These are phyloP conservation scores for Tolypocladium pustulatum DNA, from an alignment of 2,329 filamentous ascomycete species.

Conservation along the genomic window DNA sequence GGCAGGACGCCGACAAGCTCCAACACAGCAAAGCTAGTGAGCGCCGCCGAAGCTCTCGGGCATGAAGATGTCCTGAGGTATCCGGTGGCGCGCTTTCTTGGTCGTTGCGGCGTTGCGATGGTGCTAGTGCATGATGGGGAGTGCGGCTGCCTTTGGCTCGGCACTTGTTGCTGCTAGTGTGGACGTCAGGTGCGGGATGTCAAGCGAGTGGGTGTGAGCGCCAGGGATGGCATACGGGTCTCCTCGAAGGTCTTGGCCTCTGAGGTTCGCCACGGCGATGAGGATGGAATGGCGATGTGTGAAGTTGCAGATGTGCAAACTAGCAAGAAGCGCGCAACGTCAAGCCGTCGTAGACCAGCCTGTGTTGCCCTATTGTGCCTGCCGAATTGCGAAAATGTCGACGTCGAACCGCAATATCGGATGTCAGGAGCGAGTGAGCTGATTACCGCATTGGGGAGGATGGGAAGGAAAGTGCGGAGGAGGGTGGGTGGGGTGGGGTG, in stretches of 20 bases:
- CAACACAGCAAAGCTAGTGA: not conserved
- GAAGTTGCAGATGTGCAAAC: not conserved
- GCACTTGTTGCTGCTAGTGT: not conserved
- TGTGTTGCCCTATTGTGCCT: too few species aligned
- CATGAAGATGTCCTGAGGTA: not conserved
- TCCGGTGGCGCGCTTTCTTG: not conserved
- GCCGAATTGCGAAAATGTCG: not conserved
- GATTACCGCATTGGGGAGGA: not conserved
- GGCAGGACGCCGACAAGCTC: not conserved
- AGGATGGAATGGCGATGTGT: not conserved
- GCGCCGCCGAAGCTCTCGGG: not conserved
- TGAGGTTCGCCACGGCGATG: not conserved
- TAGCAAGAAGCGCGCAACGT: too few species aligned
- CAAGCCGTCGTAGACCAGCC: too few species aligned
- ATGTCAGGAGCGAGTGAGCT: not conserved
- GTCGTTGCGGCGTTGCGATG: not conserved
- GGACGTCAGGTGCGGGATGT: not conserved
- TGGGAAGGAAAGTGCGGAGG: not conserved
- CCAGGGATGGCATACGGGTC: not conserved
- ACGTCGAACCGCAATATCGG: too few species aligned
- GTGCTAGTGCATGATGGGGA: not conserved
- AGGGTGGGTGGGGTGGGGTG: too few species aligned
- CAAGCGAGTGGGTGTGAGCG: not conserved
- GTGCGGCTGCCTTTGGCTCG: not conserved
- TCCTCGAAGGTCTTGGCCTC: not conserved